Evolutionary conservation across 108 stramenopile species (phyloP).

Genomic region (Skeletonema costatum): DNA sequence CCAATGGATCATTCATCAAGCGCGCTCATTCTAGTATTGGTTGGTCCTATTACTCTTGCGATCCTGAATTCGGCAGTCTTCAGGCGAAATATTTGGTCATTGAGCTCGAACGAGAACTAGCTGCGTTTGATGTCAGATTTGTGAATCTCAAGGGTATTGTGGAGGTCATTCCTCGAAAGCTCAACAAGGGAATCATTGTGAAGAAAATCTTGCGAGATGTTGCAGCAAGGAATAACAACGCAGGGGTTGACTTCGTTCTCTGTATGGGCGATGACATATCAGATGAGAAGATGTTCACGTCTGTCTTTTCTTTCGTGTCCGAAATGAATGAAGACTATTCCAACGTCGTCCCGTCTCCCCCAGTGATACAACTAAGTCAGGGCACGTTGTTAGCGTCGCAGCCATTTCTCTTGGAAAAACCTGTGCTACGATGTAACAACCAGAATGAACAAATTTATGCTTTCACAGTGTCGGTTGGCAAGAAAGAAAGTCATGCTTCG

Average conservation of each 20-base stretch:
- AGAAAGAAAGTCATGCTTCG: conserved; percentile 78
- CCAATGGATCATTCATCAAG: conserved; percentile 52
- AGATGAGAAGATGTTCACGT: conserved; percentile 78
- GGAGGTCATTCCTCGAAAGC: conserved; percentile 41
- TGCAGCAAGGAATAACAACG: conserved; percentile 14
- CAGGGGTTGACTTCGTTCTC: conserved; percentile 55
- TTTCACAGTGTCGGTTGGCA: conserved; percentile 78
- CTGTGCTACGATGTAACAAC: conserved; percentile 31
- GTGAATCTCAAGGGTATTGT: conserved; percentile 42
- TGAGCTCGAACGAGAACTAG: conserved; percentile 65
- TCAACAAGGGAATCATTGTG: conserved; percentile 49
- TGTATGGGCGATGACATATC: conserved; percentile 63
- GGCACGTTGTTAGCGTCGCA: conserved; percentile 6
- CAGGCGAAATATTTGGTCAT: conserved; percentile 64
- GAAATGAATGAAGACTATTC: conserved; percentile 56
- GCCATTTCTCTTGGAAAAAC: conserved; percentile 18
- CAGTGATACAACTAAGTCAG: conserved; percentile 23
- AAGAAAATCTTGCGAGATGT: conserved; percentile 42
- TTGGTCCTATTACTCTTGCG: conserved; percentile 76
- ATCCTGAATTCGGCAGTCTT: conserved; percentile 81
- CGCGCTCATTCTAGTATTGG: conserved; percentile 55
- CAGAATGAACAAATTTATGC: conserved; percentile 26
- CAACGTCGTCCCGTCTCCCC: conserved; percentile 38
- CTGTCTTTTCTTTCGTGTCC: conserved; percentile 80
- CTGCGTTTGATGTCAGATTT: conserved; percentile 63